These are phyloP conservation scores for Mycena leptocephala DNA, from an alignment of 768 basidiomycete species.

Conservation along the genomic window DNA sequence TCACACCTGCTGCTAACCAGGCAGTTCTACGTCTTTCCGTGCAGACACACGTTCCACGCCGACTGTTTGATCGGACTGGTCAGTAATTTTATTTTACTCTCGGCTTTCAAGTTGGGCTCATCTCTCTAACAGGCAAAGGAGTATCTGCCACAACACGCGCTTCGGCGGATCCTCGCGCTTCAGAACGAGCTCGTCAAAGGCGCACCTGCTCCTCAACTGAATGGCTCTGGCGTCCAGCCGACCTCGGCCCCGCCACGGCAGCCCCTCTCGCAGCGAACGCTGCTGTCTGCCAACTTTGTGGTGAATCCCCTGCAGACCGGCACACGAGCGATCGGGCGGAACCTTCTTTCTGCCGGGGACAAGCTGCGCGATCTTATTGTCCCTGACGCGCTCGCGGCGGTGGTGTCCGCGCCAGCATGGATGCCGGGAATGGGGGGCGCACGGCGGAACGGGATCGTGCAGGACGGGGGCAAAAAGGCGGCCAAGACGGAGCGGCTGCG, in stretches of 20 bases:
- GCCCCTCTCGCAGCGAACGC: conserved; percentile 69
- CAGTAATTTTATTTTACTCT: conserved; percentile 48
- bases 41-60: conserved; percentile 97
- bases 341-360: conserved; percentile 91
- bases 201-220: conserved; percentile 44
- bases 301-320: conserved; percentile 73
- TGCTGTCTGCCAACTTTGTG: conserved; percentile 86
- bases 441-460: conserved; percentile 61
- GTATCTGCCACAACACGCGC: conserved; percentile 84
- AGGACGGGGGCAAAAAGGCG: conserved; percentile 73
- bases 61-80: conserved; percentile 97
- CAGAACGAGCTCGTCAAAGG: conserved; percentile 88
- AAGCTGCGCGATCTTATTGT: conserved; percentile 92
- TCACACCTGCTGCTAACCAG: conserved; percentile 82
- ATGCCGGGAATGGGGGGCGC: conserved; percentile 79
- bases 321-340: conserved; percentile 80
- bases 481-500: conserved; percentile 84
- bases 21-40: conserved; percentile 99
- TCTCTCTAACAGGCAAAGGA: conserved; percentile 83
- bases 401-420: conserved; percentile 87
- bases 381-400: conserved; percentile 91
- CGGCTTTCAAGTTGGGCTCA: conserved; percentile 25
- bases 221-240: conserved; percentile 47
- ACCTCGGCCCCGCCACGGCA: conserved; percentile 56
- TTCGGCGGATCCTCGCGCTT: conserved; percentile 89